Base-by-base conservation (phyloP, 306 rosid genomes). In the Casuarina equisetifolia region DNA sequence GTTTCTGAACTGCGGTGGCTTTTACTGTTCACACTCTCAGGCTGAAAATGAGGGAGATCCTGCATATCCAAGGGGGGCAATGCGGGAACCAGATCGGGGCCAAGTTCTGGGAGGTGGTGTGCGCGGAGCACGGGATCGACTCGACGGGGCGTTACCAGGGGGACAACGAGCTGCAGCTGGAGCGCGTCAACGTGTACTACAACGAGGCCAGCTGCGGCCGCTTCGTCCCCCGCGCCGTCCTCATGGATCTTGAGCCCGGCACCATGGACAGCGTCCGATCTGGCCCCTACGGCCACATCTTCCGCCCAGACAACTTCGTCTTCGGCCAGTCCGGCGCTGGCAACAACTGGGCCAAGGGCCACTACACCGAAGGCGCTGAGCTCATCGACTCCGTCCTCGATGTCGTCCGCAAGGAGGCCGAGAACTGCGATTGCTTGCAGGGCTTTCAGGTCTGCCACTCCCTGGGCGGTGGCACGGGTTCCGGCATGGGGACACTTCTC, bases 181-280 rank as follows among this genome's bases (percentile, higher is more conserved):
- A 89, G 84, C 89, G 93, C 54, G 93, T 87, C 64, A 89, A 89
- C 52, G 93, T 89, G 38, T 89, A 89, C 85, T 89, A 89, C 88
- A 89, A 89, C 83, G 93, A 89, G 61, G 93, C 93, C 44, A 89
- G 93, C 53, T 87, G 93, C 38, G 91, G 93, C 0, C 80, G 93
- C 57, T 89, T 87, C 63, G 93, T 89, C 1, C 91, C 93, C 0
- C 87, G 91, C 64, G 91, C 93, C 38, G 89, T 89, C 15, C 89
- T 89, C 57, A 89, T 89, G 93, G 93, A 89, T 85, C 88, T 89
- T 50, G 93, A 89, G 81, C 93, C 93, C 0, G 93, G 93, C 4
- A 89, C 93, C 61, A 87, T 89, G 93, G 93, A 89, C 79, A 89
- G 93, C 68, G 84, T 89, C 79, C 85, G 89, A 85, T 89, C 93